Percentiles rank a stretch among this genome's conserved stretches.
phyloP scores from a whole-genome alignment of 352 stramenopile species.

The Elongisporangium senticosum region DNA sequence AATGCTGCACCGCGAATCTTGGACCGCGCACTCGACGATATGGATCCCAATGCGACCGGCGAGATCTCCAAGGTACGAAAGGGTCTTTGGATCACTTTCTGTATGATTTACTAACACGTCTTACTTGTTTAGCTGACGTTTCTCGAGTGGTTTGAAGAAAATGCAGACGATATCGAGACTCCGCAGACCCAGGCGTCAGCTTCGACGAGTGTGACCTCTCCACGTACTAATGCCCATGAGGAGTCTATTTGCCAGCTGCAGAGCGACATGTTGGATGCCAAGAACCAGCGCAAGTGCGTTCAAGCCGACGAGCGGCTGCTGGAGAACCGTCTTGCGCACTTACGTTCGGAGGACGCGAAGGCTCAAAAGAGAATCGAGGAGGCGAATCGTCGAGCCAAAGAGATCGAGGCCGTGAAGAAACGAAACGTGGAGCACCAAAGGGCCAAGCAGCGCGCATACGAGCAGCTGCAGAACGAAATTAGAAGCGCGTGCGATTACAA shows the following conservation, averaged over 20 bases:
- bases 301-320: conserved; percentile 56
- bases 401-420: conserved; percentile 59
- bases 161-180: conserved; percentile 52
- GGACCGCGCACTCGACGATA: conserved; percentile 55
- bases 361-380: conserved; percentile 67
- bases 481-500: conserved; percentile 43
- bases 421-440: conserved; percentile 48
- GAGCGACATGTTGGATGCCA: conserved; percentile 57
- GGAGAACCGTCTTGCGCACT: conserved; percentile 54
- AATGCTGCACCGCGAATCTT: conserved; percentile 42
- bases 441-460: conserved; percentile 38
- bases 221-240: conserved; percentile 13
- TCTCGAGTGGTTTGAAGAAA: conserved; percentile 69
- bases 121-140: conserved; percentile 29
- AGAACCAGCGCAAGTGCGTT: conserved; percentile 47
- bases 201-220: neutral
- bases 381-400: conserved; percentile 43
- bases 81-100: neutral
- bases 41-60: conserved; percentile 59
- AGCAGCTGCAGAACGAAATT: conserved; percentile 56
- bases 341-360: conserved; percentile 47
- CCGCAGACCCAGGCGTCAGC: neutral
- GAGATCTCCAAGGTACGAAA: conserved; percentile 45
- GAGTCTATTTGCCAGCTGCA: conserved; percentile 30
- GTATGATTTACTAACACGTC: neutral